A percentile compares a stretch with the other conserved stretches of the same genome.
Evolutionary conservation across 108 stramenopile genomes (phyloP).

Genomic region (Aurantiochytrium sp.): DNA sequence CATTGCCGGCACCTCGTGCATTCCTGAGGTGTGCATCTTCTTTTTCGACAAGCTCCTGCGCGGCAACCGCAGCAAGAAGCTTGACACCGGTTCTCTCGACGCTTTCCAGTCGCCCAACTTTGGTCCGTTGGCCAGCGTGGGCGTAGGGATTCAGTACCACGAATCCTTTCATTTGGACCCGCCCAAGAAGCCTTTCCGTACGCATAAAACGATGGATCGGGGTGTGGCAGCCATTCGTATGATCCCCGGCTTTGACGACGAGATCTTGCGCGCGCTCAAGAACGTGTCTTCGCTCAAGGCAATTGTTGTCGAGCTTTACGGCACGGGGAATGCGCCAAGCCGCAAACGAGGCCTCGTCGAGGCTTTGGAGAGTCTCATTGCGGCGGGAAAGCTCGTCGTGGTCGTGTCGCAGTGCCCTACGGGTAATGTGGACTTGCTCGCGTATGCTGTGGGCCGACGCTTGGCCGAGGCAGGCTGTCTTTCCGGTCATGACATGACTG

Average conservation of each 20-base stretch:
- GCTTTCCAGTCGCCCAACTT: constrained; percentile 93
- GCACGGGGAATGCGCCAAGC: constrained; percentile 82
- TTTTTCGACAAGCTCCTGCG: constrained; percentile 80
- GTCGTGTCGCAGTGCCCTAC: constrained; percentile 82
- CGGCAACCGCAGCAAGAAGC: constrained; percentile 76
- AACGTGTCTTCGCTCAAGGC: constrained; percentile 44
- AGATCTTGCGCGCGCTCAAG: constrained; percentile 52
- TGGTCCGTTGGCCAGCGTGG: constrained; percentile 76
- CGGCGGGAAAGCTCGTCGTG: constrained; percentile 66
- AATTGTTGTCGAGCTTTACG: constrained; percentile 85
- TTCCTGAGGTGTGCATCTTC: constrained; percentile 85
- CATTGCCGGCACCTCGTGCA: constrained; percentile 67
- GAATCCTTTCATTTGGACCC: constrained; percentile 63
- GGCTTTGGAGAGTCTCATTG: constrained; percentile 14
- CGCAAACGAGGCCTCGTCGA: constrained; percentile 37
- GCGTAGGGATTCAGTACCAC: constrained; percentile 70
- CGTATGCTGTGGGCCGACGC: constrained; percentile 78
- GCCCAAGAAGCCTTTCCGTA: constrained; percentile 64
- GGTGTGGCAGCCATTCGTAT: constrained; percentile 69
- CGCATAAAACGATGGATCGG: constrained; percentile 77
- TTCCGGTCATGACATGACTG: constrained; percentile 83
- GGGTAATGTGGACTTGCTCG: constrained; percentile 74
- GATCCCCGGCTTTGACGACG: constrained; percentile 86
- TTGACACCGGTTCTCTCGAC: constrained; percentile 65
- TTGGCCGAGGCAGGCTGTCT: constrained; percentile 73